phyloP scores from a whole-genome alignment of 225 moss, liverwort and hornwort genomes.

The Polytrichum formosum region DNA sequence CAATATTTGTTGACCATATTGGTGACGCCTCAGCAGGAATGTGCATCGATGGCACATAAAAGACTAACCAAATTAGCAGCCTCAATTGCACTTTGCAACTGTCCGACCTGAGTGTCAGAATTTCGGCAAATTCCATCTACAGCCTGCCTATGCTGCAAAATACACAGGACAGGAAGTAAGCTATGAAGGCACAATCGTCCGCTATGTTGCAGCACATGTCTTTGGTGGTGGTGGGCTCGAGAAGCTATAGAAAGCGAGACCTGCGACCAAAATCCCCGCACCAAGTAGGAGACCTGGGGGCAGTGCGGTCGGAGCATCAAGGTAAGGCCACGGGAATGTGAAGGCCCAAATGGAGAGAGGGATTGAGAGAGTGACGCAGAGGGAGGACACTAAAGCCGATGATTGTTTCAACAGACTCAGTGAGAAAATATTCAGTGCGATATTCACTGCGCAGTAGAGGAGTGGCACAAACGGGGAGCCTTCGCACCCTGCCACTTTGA shows the following conservation, averaged over 20 bases:
- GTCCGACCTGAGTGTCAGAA: too few relatives aligned
- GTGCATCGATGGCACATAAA: too few relatives aligned
- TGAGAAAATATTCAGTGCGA: slow-evolving; percentile 59
- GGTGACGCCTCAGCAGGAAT: too few relatives aligned
- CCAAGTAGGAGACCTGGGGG: slow-evolving; percentile 66
- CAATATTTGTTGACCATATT: too few relatives aligned
- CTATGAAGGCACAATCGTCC: too few relatives aligned
- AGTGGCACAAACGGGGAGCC: slow-evolving; percentile 80
- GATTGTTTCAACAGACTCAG: slow-evolving; percentile 79
- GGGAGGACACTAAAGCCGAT: slow-evolving; percentile 83
- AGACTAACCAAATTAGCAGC: too few relatives aligned
- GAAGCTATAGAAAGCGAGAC: slow-evolving; percentile 67
- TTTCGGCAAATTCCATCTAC: too few relatives aligned
- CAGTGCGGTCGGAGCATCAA: slow-evolving; percentile 67
- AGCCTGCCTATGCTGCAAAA: too few relatives aligned
- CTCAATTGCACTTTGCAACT: too few relatives aligned
- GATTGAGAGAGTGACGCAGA: slow-evolving; percentile 67
- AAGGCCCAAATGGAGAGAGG: slow-evolving; percentile 84
- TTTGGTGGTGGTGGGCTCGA: slow-evolving; percentile 17
- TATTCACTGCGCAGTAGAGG: slow-evolving; percentile 58
- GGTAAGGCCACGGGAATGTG: slow-evolving; percentile 77
- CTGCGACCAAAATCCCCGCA: slow-evolving; percentile 61
- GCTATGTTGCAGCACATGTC: too few relatives aligned
- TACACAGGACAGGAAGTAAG: too few relatives aligned
- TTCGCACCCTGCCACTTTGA: slow-evolving; percentile 55